Evolutionary conservation across 192 early-diverging fungal genomes (phyloP).

Genomic region (Umbelopsis isabellina): DNA sequence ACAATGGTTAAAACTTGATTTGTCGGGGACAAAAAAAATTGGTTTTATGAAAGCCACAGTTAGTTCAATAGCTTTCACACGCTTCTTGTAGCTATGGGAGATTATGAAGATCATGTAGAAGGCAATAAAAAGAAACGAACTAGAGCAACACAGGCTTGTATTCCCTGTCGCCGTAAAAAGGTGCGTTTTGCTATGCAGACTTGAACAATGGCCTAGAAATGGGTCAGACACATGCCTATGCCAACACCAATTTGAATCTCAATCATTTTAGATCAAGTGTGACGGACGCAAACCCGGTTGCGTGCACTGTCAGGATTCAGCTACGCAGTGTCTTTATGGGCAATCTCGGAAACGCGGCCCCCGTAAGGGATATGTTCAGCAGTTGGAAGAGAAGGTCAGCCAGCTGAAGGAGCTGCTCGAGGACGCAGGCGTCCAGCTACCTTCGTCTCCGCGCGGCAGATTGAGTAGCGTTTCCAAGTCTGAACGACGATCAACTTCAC

Average conservation of each 20-base stretch:
- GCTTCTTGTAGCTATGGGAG: constrained; percentile 17
- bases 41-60: neutral
- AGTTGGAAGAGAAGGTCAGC: constrained; percentile 35
- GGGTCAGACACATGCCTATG: neutral
- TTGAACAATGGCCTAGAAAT: neutral
- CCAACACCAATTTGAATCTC: neutral
- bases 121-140: constrained; percentile 25
- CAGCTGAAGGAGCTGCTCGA: constrained; percentile 23
- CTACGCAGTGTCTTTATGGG: constrained; percentile 24
- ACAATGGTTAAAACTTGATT: constrained; percentile 30
- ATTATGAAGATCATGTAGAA: neutral
- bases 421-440: neutral
- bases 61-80: neutral
- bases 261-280: constrained; percentile 30
- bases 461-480: neutral
- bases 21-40: neutral
- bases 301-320: constrained; percentile 26
- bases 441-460: neutral
- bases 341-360: constrained; percentile 31
- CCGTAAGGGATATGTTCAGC: constrained; percentile 39
- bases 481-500: neutral
- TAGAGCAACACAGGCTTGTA: constrained; percentile 39
- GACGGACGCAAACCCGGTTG: constrained; percentile 37
- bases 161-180: constrained; percentile 38
- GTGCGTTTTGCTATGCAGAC: neutral